phyloP scores from a whole-genome alignment of 2,329 filamentous ascomycete genomes.

The Orbilia oligospora region DNA sequence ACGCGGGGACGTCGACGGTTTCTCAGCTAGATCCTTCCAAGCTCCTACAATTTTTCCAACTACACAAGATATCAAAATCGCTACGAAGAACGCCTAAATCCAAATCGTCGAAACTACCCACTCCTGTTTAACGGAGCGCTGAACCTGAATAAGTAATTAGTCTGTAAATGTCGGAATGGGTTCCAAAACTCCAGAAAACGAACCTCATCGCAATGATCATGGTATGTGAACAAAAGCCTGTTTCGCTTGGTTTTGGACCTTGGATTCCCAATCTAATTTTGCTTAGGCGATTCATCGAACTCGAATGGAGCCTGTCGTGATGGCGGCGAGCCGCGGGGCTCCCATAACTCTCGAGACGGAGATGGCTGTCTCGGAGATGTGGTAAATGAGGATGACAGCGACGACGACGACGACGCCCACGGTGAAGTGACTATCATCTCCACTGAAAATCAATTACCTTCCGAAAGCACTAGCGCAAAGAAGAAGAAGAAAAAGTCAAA shows the following conservation, averaged over 20 bases:
- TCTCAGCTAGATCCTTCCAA: neutral
- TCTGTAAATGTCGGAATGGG: constrained; percentile 54
- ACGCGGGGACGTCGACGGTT: neutral
- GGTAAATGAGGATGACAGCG: constrained; percentile 29
- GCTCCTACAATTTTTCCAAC: no score
- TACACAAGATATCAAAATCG: neutral
- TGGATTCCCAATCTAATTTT: neutral
- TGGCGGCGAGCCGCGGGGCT: constrained; percentile 46
- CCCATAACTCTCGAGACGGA: constrained; percentile 47
- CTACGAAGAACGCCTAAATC: neutral
- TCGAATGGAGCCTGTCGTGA: neutral
- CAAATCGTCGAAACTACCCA: neutral
- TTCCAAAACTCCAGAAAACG: constrained; percentile 43
- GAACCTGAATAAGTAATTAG: neutral
- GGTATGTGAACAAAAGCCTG: constrained; percentile 1
- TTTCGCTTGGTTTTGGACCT: neutral
- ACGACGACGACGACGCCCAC: constrained; percentile 34
- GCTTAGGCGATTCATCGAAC: constrained; percentile 26
- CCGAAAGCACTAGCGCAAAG: constrained; percentile 53
- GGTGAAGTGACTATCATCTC: constrained; percentile 23
- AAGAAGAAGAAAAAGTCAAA: constrained; percentile 91
- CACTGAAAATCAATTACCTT: constrained; percentile 10
- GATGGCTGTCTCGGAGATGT: constrained; percentile 47
- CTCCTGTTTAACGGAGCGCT: neutral
- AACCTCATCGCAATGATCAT: constrained; percentile 30